Base-by-base conservation (phyloP, 1,284 basidiomycete genomes). In the Cryptococcus jaspeensis region DNA sequence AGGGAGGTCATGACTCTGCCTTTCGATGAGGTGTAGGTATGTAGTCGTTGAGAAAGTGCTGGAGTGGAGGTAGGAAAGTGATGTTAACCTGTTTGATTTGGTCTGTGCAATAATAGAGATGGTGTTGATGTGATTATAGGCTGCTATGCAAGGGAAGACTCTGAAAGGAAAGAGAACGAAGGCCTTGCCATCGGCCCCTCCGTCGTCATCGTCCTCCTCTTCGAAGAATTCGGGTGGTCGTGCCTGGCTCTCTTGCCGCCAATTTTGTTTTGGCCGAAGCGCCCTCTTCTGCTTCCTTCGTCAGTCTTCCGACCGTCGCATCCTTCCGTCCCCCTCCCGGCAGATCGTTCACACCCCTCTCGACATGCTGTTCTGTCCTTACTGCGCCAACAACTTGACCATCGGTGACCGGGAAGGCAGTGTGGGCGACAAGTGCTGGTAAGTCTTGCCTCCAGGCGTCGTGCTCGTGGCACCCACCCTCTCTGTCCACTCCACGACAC, bases 361-460 rank as follows among this genome's bases (percentile, higher is more conserved):
- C 47, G 59, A 15, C 1, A 92, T 93, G 92, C 82, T 95, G 28
- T 96, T 96, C 81, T 98, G 95, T 72, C 94, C 94, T 38, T 92
- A 89, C 54, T 99, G 95, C 73, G 86, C 91, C 46, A 98, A 98
- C 76, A 83, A 92, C 56, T 84, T 98, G 16, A 85, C 92, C 52
- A 89, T 97, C 51, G 75, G 74, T 18, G 69, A 70, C 56, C 60
- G 63, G 20, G 73, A 76, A 47, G 74, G 73, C 18, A 63, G 62
- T 15, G 28, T 32, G 28, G 66, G 61, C 15, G 68, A 72, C 32
- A 73, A 78, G 58, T 70, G 72, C 62, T 78, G 76, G 76, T 77
- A 50, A 59, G 74, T 69, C 22, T 0, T 8, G 22, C 8, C 20
- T 41, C 41, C 13, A n/a, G n/a, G n/a, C n/a, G n/a, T 18, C 22